Base-by-base conservation (phyloP, 2,329 filamentous ascomycete genomes). In the Neobulgaria alba region DNA sequence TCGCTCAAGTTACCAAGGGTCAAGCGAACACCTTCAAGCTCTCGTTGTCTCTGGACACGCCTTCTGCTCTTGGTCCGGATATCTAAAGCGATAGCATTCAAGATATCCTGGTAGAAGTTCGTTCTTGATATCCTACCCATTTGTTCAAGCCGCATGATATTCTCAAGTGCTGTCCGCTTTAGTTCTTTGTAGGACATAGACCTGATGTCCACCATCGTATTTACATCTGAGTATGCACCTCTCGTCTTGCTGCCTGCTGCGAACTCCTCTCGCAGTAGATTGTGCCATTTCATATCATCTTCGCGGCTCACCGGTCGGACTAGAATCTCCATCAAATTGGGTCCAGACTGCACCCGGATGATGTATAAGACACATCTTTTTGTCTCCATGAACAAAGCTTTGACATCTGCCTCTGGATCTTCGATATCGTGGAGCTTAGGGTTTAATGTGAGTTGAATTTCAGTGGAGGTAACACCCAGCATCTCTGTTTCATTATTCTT, bases 281-380 rank as follows among this genome's bases (percentile, higher is more conserved):
- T 67, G 33, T 82, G 74, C 92, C 92, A 98, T 61, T 87, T 85
- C 51, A 83, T 76, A 58, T 95, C 89, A 54, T 98, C 92, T 57
- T 95, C 89, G 20, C 77, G 71, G 0, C 75, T 79, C 49, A 95
- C 88, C 12, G 87, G 87, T 57, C 92, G 93, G 50, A 95, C 82
- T 53, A 98, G 77, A 47, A 98, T 95, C 47, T 96, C 89, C 62
- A 96, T 79, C n/a, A 98, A 75, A 55, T 90, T 95, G 38, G 80
- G 68, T 7, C 92, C 92, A 2, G 85, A 87, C 63, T 98, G 93
- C 26, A 98, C 84, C 44, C 92, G 84, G 58, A 98, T 96, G 61
- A 98, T 96, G 64, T 96, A 98, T 48, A 98, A 69, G 30, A 96
- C 84, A 58, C 92, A 95, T 55, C 92, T 81, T 67, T 98, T 98